These are phyloP conservation scores for Tricholoma sp. DNA, from an alignment of 768 basidiomycete species.

Conservation along the genomic window DNA sequence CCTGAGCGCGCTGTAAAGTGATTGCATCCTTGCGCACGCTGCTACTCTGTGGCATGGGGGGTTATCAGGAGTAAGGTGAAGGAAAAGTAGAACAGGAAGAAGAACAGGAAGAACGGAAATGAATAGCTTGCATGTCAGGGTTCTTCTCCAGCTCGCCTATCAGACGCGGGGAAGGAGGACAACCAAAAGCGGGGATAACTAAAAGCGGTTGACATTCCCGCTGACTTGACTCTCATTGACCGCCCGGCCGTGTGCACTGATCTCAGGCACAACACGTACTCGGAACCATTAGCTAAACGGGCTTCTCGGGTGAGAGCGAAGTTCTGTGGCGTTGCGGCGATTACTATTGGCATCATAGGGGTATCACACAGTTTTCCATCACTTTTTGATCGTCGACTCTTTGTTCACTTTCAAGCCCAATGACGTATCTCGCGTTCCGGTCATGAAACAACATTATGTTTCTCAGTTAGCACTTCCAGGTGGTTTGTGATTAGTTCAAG, in stretches of 20 bases:
- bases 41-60: slow-evolving; percentile 41
- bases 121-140: neutral
- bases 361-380: no score
- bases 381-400: no score
- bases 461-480: no score
- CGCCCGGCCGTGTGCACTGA: neutral
- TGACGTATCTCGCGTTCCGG: no score
- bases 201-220: neutral
- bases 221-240: neutral
- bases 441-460: no score
- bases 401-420: no score
- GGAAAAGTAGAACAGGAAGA: neutral
- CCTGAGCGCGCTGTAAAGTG: slow-evolving; percentile 39
- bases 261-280: neutral
- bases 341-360: no score
- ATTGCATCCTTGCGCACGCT: slow-evolving; percentile 39
- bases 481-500: no score
- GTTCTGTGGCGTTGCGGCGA: no score
- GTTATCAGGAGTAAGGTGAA: neutral
- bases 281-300: neutral
- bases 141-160: neutral
- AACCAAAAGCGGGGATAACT: neutral
- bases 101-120: neutral
- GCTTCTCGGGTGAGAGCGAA: neutral
- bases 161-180: neutral